phyloP scores from a whole-genome alignment of 768 basidiomycete species.

The Boletus rubroflammeus region DNA sequence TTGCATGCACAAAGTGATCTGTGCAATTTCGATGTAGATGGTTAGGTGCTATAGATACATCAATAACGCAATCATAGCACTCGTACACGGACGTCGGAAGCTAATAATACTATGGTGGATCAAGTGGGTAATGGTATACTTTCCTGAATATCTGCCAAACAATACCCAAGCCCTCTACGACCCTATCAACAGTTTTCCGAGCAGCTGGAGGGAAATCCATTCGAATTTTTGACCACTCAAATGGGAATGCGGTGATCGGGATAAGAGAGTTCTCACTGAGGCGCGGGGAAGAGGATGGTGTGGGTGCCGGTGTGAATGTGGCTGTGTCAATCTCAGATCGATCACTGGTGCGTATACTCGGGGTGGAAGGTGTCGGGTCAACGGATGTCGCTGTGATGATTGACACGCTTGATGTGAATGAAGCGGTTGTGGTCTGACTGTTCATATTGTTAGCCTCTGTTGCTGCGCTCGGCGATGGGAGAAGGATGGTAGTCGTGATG shows the following conservation, averaged over 20 bases:
- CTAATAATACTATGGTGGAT: slow-evolving; percentile 27
- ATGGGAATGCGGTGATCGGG: slow-evolving; percentile 14
- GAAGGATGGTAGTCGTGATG: slow-evolving; percentile 28
- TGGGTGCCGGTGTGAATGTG: slow-evolving; percentile 11
- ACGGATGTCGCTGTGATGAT: slow-evolving; percentile 7
- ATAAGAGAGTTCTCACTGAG: slow-evolving; percentile 21
- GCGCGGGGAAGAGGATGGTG: slow-evolving; percentile 10
- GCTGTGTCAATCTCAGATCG: slow-evolving; percentile 9
- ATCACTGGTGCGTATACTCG: slow-evolving; percentile 7
- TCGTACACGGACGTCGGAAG: slow-evolving; percentile 1
- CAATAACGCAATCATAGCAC: slow-evolving; percentile 1
- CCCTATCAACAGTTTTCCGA: slow-evolving; percentile 19
- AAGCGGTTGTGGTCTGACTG: slow-evolving; percentile 3
- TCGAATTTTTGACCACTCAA: slow-evolving; percentile 31
- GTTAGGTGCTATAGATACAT: slow-evolving; percentile 13
- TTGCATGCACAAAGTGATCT: no score
- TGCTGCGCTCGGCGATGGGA: slow-evolving; percentile 6
- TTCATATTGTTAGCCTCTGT: not conserved
- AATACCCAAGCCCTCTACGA: slow-evolving; percentile 25
- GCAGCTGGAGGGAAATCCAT: slow-evolving; percentile 26
- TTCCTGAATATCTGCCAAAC: slow-evolving; percentile 32
- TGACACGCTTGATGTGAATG: slow-evolving; percentile 6
- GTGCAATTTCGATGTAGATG: not conserved
- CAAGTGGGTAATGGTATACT: slow-evolving; percentile 34
- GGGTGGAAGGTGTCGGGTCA: slow-evolving; percentile 1